Percentiles rank a stretch among this genome's conserved stretches.
phyloP scores from a whole-genome alignment of 371 early-diverging fungal genomes.

The Rhizopus arrhizus region DNA sequence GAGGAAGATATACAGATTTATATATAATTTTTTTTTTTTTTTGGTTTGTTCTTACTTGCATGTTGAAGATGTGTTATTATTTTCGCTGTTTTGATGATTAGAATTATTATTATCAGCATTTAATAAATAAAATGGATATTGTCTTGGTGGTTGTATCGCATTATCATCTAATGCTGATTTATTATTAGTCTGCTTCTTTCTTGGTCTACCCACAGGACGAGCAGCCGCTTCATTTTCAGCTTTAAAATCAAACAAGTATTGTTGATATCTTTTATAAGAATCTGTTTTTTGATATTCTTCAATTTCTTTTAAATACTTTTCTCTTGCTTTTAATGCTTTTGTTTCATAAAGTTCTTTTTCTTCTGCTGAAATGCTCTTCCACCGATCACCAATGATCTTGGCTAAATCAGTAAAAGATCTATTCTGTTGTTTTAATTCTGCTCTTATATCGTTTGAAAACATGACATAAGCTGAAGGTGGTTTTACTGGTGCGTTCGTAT shows the following conservation, averaged over 20 bases:
- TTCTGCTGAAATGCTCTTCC: slow-evolving; percentile 41
- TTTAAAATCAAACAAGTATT: slow-evolving; percentile 47
- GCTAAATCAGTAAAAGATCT: slow-evolving; percentile 56
- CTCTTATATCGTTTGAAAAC: slow-evolving; percentile 55
- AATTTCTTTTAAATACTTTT: slow-evolving; percentile 39
- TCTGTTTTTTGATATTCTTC: slow-evolving; percentile 48
- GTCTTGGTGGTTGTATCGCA: slow-evolving; percentile 14
- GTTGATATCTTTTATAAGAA: slow-evolving; percentile 45
- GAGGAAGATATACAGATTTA: neutral
- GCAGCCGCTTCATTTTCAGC: slow-evolving; percentile 50
- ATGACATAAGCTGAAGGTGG: slow-evolving; percentile 64
- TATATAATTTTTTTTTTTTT: neutral
- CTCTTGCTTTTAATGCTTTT: slow-evolving; percentile 35
- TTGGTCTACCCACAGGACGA: slow-evolving; percentile 39
- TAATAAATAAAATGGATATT: slow-evolving; percentile 29
- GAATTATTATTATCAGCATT: slow-evolving; percentile 17
- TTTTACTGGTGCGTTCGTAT: slow-evolving; percentile 56
- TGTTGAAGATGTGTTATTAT: slow-evolving; percentile 3
- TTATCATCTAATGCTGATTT: neutral
- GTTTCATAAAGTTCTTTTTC: slow-evolving; percentile 41
- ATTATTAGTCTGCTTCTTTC: slow-evolving; percentile 20
- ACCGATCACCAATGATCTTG: slow-evolving; percentile 54
- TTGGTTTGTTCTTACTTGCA: neutral
- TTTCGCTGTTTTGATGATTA: neutral
- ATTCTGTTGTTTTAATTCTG: slow-evolving; percentile 46